Conservation (phyloP, 305 asterid species). For the Fraxinus sp. region DNA sequence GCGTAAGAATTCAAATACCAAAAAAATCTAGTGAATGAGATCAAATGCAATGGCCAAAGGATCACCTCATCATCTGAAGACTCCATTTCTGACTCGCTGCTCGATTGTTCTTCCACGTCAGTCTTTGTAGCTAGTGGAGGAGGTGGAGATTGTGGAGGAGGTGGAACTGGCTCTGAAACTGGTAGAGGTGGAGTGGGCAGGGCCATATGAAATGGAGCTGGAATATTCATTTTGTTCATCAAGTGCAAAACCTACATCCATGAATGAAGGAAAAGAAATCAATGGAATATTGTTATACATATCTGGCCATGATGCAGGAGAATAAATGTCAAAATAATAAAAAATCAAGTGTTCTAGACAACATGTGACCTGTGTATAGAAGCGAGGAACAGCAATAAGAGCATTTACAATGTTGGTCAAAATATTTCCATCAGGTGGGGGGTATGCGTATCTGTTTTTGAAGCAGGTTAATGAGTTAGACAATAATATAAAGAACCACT, state of each 20-base stretch:
- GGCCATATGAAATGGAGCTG: slow-evolving; percentile 91
- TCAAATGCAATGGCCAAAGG: slow-evolving; percentile 12
- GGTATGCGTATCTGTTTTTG: slow-evolving; percentile 76
- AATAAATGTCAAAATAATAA: neutral
- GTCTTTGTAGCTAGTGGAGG: slow-evolving; percentile 43
- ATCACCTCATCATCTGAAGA: slow-evolving; percentile 94
- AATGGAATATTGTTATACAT: neutral
- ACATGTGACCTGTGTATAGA: slow-evolving; percentile 76
- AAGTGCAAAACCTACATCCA: slow-evolving; percentile 77
- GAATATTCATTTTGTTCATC: slow-evolving; percentile 99
- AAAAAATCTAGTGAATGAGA: slow-evolving; percentile 11
- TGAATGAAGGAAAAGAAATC: slow-evolving; percentile 7
- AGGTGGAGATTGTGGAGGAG: slow-evolving; percentile 48
- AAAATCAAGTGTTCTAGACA: neutral
- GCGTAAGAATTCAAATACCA: neutral
- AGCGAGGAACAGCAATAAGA: slow-evolving; percentile 93
- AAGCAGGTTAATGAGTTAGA: slow-evolving; percentile 29
- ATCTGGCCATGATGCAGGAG: neutral
- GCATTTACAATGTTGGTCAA: slow-evolving; percentile 90
- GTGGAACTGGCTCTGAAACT: slow-evolving; percentile 46
- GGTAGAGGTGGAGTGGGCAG: slow-evolving; percentile 91
- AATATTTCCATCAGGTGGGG: slow-evolving; percentile 92
- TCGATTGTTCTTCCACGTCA: slow-evolving; percentile 40
- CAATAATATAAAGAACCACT: neutral
- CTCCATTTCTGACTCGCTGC: slow-evolving; percentile 87